Base-by-base conservation (phyloP, 1,284 basidiomycete species). In the Phenoliferia sp. region DNA sequence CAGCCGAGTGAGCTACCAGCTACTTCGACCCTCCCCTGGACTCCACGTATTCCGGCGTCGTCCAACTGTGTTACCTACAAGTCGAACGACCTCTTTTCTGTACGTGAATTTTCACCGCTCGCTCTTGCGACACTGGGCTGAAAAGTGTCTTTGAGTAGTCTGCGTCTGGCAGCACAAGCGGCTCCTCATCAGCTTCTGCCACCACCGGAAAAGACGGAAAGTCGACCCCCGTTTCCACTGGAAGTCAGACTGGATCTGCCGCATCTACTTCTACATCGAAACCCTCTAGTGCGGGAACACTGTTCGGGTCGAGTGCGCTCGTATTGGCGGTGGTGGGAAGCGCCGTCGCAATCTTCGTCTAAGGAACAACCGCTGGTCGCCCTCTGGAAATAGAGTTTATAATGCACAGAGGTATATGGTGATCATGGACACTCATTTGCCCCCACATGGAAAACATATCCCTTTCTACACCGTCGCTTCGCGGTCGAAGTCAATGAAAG, bases 61-160 rank as follows among this genome's bases (percentile, higher is more conserved):
- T 86, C 85, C 58, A 85, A 85, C 79, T 92, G 90, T 76, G 80
- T 81, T 34, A 83, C 84, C 2, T 86, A 82, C 78, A 74, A 80
- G 33, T 87, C 85, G n/a, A 75, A 83, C 1, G 82, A 81, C 26
- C 80, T 90, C 33, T 59, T 31, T 35, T 35, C 57, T 26, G 57
- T 59, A 10, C 3, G 57, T 90, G n/a, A n/a, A n/a, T n/a, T n/a
- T 79, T 78, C 81, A 78, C 10, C 67, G 48, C 19, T 32, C 65
- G 9, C 50, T 64, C 62, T 35, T 67, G 39, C 39, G 22, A 44
- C 39, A 12, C 39, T 44, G 22, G 9, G 28, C 48, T 19, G 9
- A 7, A 19, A 19, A 26, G 22, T 7, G 22, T 52, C 48, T 6
- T 12, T 44, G 22, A 52, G 48, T 6, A 19, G 22, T 6, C 48